Percentiles rank a stretch among this genome's conserved stretches.
These are phyloP conservation scores for Ricinus communis DNA, from an alignment of 345 rosid genomes.

Conservation along the genomic window DNA sequence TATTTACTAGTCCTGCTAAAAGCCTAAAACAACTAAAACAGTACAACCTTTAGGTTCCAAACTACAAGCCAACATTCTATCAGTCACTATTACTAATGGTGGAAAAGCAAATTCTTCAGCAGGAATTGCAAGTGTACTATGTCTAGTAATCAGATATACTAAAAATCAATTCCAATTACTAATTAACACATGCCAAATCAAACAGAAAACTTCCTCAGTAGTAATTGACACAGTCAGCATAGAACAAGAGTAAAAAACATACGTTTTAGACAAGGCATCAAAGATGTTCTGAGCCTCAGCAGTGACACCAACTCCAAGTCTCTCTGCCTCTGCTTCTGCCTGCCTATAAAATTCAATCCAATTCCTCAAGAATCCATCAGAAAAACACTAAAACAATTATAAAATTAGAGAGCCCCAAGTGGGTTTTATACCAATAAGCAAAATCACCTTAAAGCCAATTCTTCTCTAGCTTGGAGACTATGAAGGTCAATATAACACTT, in stretches of 20 bases:
- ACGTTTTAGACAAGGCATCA: constrained; percentile 95
- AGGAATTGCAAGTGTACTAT: neutral
- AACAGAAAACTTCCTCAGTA: neutral
- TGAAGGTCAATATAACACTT: constrained; percentile 66
- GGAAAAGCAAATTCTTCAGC: neutral
- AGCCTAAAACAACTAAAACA: neutral
- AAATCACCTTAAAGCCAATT: constrained; percentile 68
- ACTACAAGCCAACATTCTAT: neutral
- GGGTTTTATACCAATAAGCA: neutral
- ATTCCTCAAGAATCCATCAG: neutral
- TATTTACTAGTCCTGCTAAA: neutral
- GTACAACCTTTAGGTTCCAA: neutral
- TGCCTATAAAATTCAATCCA: constrained; percentile 51
- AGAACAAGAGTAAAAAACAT: constrained; percentile 10
- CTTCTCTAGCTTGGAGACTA: constrained; percentile 68
- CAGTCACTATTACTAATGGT: neutral
- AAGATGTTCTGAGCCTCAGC: constrained; percentile 80
- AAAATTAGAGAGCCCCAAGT: neutral
- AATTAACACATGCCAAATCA: neutral
- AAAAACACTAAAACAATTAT: neutral
- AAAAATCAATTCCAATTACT: neutral
- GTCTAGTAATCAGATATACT: neutral
- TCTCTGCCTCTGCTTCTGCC: constrained; percentile 83
- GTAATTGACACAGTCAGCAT: neutral
- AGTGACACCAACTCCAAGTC: constrained; percentile 93